A percentile compares a stretch with the other conserved stretches of the same genome.
phyloP scores from a whole-genome alignment of 2,329 filamentous ascomycete genomes.

The Trichoderma sp. region DNA sequence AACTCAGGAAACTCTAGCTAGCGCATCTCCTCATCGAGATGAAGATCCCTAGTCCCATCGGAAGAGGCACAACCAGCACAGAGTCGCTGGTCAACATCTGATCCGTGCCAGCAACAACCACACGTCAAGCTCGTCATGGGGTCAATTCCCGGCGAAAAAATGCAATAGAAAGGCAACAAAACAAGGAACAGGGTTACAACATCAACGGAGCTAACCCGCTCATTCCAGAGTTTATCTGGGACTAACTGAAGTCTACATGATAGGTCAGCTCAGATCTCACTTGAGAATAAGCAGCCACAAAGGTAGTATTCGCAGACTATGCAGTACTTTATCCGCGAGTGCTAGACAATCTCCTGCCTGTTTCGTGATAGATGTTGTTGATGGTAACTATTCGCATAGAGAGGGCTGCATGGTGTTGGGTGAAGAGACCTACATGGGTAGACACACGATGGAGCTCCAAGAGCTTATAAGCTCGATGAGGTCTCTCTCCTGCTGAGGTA shows the following conservation, averaged over 20 bases:
- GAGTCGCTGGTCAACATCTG: not conserved
- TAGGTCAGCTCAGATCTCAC: not conserved
- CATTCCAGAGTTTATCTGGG: not conserved
- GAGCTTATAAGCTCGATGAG: constrained; percentile 8
- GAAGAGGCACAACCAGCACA: not conserved
- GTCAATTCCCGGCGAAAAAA: not conserved
- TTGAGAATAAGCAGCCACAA: not conserved
- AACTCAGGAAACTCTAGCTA: no score
- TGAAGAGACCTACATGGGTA: no score
- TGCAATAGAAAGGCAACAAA: not conserved
- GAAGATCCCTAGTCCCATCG: no score
- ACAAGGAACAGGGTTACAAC: constrained; percentile 2
- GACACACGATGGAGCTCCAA: not conserved
- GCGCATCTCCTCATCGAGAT: no score
- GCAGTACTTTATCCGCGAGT: not conserved
- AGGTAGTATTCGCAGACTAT: constrained; percentile 14
- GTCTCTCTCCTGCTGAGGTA: not conserved
- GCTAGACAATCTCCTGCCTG: not conserved
- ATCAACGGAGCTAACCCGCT: constrained; percentile 3
- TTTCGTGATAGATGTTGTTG: constrained; percentile 5
- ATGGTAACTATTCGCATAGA: not conserved
- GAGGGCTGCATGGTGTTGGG: not conserved
- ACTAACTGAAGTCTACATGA: constrained; percentile 9
- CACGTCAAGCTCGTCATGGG: not conserved
- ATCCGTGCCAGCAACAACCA: not conserved